Evolutionary conservation across 129 eudicot genomes (phyloP).

Genomic region (Flaveria robusta): DNA sequence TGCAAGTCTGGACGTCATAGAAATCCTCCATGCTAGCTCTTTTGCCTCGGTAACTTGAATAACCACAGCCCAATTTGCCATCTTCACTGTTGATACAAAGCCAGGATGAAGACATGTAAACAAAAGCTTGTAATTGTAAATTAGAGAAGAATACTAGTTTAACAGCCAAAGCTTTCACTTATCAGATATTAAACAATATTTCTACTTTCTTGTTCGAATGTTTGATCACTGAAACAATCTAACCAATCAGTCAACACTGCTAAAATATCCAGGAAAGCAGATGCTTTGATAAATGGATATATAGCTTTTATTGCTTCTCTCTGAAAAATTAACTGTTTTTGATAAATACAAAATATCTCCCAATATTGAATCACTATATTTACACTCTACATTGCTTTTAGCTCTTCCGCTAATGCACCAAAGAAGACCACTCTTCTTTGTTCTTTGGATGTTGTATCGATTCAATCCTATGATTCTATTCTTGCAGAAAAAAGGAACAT

Average conservation of each 20-base stretch:
- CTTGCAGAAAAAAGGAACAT: neutral
- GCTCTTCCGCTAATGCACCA: constrained; percentile 2
- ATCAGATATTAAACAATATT: neutral
- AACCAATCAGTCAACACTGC: neutral
- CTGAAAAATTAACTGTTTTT: neutral
- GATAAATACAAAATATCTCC: neutral
- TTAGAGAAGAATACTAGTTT: neutral
- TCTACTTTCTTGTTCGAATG: neutral
- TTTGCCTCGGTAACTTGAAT: constrained; percentile 87
- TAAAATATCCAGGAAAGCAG: neutral
- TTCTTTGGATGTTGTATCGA: neutral
- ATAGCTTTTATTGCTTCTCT: neutral
- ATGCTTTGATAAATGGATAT: neutral
- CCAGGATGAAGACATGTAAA: constrained; percentile 28
- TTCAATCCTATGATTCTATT: neutral
- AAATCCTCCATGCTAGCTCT: constrained; percentile 95
- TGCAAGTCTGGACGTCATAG: constrained; percentile 74
- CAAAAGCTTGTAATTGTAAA: constrained; percentile 20
- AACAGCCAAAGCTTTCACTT: neutral
- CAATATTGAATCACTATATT: constrained; percentile 11
- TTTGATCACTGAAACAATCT: neutral
- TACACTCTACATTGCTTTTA: neutral
- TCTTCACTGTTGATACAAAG: constrained; percentile 64
- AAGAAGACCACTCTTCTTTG: neutral
- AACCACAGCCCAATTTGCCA: constrained; percentile 79